phyloP scores from a whole-genome alignment of 1,284 basidiomycete genomes.

The Xanthoconium separans region DNA sequence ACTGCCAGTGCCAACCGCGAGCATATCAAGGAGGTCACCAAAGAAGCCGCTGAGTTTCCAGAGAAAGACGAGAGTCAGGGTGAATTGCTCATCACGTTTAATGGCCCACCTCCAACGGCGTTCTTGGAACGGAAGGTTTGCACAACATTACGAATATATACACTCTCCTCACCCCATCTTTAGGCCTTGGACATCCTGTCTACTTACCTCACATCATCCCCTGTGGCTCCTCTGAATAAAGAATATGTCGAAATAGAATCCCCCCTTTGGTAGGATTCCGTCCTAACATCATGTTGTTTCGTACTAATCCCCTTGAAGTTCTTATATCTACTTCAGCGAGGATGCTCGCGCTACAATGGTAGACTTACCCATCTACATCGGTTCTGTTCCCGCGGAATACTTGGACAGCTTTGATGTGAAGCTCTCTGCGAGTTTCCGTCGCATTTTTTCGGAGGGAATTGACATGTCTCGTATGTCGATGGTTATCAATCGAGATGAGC shows the following conservation, averaged over 20 bases:
- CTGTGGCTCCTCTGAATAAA: slow-evolving; percentile 89
- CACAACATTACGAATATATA: slow-evolving; percentile 8
- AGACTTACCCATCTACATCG: slow-evolving; percentile 77
- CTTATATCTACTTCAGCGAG: slow-evolving; percentile 84
- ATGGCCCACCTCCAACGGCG: slow-evolving; percentile 75
- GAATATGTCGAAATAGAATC: slow-evolving; percentile 92
- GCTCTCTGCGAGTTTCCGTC: slow-evolving; percentile 69
- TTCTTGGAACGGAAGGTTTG: slow-evolving; percentile 75
- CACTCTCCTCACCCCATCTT: slow-evolving; percentile 1
- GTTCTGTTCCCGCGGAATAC: slow-evolving; percentile 82
- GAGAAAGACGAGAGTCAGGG: slow-evolving; percentile 97
- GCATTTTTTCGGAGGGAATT: slow-evolving; percentile 75
- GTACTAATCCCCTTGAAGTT: slow-evolving; percentile 41
- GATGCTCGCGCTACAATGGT: slow-evolving; percentile 75
- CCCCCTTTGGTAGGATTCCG: slow-evolving; percentile 69
- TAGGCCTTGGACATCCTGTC: slow-evolving; percentile 84
- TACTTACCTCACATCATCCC: slow-evolving; percentile 88
- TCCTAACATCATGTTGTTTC: slow-evolving; percentile 16
- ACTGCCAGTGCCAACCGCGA: slow-evolving; percentile 71
- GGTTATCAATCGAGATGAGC: slow-evolving; percentile 86
- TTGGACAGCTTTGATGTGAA: slow-evolving; percentile 72
- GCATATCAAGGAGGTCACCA: slow-evolving; percentile 53
- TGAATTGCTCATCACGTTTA: slow-evolving; percentile 79
- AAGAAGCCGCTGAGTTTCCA: slow-evolving; percentile 87
- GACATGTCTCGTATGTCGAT: slow-evolving; percentile 92